A percentile compares a stretch with the other conserved stretches of the same genome.
These are phyloP conservation scores for Trametes meyenii DNA, from an alignment of 768 basidiomycete genomes.

Conservation along the genomic window DNA sequence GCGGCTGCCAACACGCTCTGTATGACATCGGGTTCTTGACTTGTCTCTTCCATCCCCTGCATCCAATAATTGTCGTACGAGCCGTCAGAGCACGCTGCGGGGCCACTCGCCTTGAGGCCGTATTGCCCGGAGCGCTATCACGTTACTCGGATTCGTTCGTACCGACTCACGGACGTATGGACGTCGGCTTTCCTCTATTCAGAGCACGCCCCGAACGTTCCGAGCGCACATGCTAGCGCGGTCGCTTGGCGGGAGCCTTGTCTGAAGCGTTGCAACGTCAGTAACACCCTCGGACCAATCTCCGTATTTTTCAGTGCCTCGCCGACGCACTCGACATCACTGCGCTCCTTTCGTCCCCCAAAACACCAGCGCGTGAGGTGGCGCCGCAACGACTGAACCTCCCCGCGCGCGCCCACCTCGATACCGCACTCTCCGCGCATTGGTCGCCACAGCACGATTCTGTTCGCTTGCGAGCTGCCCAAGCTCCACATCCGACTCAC, in stretches of 20 bases:
- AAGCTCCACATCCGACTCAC: too few relatives aligned
- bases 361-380: background rate
- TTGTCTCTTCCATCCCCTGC: background rate
- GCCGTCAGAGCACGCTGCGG: background rate
- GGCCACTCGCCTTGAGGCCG: background rate
- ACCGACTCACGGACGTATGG: background rate
- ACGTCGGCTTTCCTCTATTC: constrained; percentile 12
- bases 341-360: background rate
- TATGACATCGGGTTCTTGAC: background rate
- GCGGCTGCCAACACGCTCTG: background rate
- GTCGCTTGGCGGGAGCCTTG: background rate
- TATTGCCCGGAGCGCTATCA: constrained; percentile 3
- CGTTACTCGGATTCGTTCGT: constrained; percentile 4
- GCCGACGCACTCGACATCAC: background rate
- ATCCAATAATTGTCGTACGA: background rate
- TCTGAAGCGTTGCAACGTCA: background rate
- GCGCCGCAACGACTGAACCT: too few relatives aligned
- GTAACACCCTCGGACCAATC: constrained; percentile 1
- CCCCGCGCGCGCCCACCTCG: too few relatives aligned
- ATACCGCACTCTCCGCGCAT: too few relatives aligned
- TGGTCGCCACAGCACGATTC: too few relatives aligned
- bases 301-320: constrained; percentile 6
- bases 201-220: constrained; percentile 6
- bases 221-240: constrained; percentile 12
- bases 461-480: too few relatives aligned